Evolutionary conservation across 352 stramenopile genomes (phyloP), one percentile per base, ranked within the genome.

Genomic region (Phytophthora citricola): DNA sequence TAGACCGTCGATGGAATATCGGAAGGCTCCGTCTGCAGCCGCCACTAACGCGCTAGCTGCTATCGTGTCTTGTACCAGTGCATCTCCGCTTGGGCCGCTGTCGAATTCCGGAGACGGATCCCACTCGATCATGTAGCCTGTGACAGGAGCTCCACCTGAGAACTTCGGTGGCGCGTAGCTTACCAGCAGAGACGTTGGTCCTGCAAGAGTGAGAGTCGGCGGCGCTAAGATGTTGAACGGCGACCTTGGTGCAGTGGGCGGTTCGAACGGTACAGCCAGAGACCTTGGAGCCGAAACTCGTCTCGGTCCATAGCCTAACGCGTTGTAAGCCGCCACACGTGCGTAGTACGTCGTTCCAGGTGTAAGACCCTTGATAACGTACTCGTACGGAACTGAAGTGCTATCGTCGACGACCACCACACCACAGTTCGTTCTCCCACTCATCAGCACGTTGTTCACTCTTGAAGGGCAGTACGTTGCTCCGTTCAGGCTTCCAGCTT

Each of bases 41-140:
- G 5, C 69, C 63, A 59, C 41, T 32, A 15, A 66, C 58, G 7
- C 48, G 53, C 41, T 70, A n/a, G 43, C 66, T 1, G 32, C 11
- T 0, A 87, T 17, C 2, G 87, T 71, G 2, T 60, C 58, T 51
- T 89, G 70, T 0, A 69, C 76, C 2, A 93, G 64, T 0, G 86
- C 72, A 47, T 90, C 76, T 8, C 83, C 85, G 10, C 83, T 87
- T 0, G 44, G 43, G 2, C 83, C 86, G 31, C 73, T 92, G 36
- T 96, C 79, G 56, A 98, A 98, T 5, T 75, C 66, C 4, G 78
- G 43, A 48, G 74, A 83, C 0, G 78, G 69, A 46, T 99, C 95
- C 78, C 94, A 97, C 66, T 98, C 93, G 53, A 99, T 90, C 46
- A 84, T 81, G 71, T 97, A 98, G 4, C 83, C 77, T 5, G 88